Evolutionary conservation across 2,329 filamentous ascomycete genomes (phyloP), one percentile per base, ranked within the genome.

Genomic region (Colletotrichum coccodes): DNA sequence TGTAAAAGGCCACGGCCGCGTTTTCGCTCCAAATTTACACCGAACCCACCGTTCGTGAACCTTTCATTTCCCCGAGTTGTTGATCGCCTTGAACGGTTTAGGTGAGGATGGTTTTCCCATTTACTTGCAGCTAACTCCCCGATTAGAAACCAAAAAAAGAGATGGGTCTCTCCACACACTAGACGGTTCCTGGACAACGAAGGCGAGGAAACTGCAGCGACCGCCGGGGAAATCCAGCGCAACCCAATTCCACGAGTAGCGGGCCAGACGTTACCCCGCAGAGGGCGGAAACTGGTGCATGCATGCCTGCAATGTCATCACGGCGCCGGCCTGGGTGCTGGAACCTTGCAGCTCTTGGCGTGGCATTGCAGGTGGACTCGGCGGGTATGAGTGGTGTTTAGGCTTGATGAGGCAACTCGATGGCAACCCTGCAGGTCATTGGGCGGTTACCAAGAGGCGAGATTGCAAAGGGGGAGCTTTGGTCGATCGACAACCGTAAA

Each of bases 221-320:
- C 16, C 56, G 30, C 46, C 64, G 64, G 64, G 50, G 42, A 57
- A 67, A 67, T 63, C n/a, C 59, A 38, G 42, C 34, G 42, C 64
- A 23, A 28, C 42, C 44, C 23, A 44, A 44, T 67, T 63, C 64
- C 64, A 67, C 64, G 64, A 67, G 64, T 67, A 67, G 59, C 42
- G 59, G 36, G 16, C 18, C 23, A 21, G 42, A 26, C 40, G 26
- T 38, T 38, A 23, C 58, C 59, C 50, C 50, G 58, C 62, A 46
- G 12, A 26, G 18, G 21, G n/a, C n/a, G n/a, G 54, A 21, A 23
- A 11, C 30, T 21, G 5, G 16, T 52, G n/a, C n/a, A n/a, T n/a
- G n/a, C n/a, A n/a, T 36, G 60, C 36, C 50, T 57, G 52, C 21
- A 44, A 36, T 61, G 47, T 18, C 49, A 66, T 66, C 47, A 23